Conservation (phyloP, 345 rosid genomes). For the Acer negundo region DNA sequence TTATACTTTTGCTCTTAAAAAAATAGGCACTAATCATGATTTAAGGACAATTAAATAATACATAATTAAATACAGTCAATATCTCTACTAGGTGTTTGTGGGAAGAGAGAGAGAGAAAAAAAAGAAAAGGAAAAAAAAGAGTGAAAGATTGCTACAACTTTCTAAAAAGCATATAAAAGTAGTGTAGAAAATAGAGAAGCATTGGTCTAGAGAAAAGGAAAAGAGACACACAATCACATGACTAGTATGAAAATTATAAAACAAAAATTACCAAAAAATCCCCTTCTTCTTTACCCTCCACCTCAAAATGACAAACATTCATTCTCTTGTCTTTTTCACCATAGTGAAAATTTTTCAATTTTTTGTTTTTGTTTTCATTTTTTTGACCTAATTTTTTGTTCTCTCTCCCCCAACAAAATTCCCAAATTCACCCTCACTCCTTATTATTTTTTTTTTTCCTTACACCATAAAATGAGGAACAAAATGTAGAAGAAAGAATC, state of each 20-base stretch:
- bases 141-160: constrained; percentile 22
- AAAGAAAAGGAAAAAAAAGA: background rate
- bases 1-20: constrained; percentile 1
- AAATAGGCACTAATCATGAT: background rate
- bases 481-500: constrained; percentile 26
- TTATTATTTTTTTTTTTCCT: constrained; percentile 14
- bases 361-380: background rate
- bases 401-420: constrained; percentile 5
- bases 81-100: background rate
- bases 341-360: constrained; percentile 25
- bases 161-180: constrained; percentile 36
- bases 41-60: constrained; percentile 1
- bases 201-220: constrained; percentile 22
- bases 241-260: background rate
- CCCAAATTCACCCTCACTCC: constrained; percentile 17
- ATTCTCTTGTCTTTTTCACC: constrained; percentile 21
- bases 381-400: constrained; percentile 3
- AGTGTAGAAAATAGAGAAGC: constrained; percentile 29
- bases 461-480: constrained; percentile 19
- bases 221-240: constrained; percentile 38
- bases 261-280: constrained; percentile 6
- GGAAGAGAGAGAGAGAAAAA: constrained; percentile 1
- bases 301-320: constrained; percentile 26
- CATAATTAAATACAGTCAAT: constrained; percentile 12
- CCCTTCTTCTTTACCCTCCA: constrained; percentile 12